These are phyloP conservation scores for Phytophthora sp. DNA, from an alignment of 352 stramenopile genomes.

Conservation along the genomic window DNA sequence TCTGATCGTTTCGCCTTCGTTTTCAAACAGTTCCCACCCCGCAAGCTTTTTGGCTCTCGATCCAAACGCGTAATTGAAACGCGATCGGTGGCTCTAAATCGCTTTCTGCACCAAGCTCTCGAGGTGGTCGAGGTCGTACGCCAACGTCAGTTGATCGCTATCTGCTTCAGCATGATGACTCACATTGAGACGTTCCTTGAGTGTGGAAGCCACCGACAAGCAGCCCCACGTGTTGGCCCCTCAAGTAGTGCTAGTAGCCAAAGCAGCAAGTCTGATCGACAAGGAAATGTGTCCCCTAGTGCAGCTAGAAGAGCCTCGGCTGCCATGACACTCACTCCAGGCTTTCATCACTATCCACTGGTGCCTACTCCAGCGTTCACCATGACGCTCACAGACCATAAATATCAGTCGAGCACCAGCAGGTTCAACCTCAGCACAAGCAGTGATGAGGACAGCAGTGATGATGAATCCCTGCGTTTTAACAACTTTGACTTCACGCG, in stretches of 20 bases:
- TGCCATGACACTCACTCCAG: constrained; percentile 29
- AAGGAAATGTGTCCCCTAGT: constrained; percentile 13
- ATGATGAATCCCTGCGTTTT: constrained; percentile 28
- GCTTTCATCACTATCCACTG: constrained; percentile 32
- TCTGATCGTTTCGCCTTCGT: constrained; percentile 60
- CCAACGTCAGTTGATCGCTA: constrained; percentile 63
- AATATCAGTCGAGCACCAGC: constrained; percentile 13
- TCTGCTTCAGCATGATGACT: constrained; percentile 79
- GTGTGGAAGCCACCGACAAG: constrained; percentile 39
- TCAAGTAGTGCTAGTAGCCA: constrained; percentile 5
- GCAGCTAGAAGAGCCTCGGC: constrained; percentile 28
- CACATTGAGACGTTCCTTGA: constrained; percentile 74
- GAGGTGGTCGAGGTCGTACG: constrained; percentile 59
- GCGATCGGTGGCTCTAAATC: constrained; percentile 62
- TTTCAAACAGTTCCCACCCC: constrained; percentile 70
- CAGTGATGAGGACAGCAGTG: constrained; percentile 25
- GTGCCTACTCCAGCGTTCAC: constrained; percentile 33
- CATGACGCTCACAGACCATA: constrained; percentile 23
- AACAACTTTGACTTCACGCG: constrained; percentile 40
- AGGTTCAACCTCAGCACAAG: constrained; percentile 15
- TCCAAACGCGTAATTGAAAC: constrained; percentile 75
- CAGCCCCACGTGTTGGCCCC: constrained; percentile 1
- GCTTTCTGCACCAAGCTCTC: constrained; percentile 65
- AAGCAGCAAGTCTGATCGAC: constrained; percentile 1
- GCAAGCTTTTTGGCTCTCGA: constrained; percentile 68